phyloP scores from a whole-genome alignment of 305 asterid species.

The Fraxinus velutina region DNA sequence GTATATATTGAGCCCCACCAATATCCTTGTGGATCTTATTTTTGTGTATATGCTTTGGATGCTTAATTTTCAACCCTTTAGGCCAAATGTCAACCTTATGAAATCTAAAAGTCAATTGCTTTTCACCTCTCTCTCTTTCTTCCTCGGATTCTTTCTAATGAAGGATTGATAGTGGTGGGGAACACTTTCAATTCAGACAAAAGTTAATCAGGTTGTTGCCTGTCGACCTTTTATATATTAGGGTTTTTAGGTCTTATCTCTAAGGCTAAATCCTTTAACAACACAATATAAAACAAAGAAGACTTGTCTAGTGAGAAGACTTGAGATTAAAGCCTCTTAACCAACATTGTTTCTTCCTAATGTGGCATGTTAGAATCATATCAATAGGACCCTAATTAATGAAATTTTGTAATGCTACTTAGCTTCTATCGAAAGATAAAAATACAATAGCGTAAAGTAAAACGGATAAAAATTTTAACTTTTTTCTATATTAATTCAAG shows the following conservation, averaged over 20 bases:
- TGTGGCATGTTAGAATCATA: constrained; percentile 7
- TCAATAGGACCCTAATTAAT: background rate
- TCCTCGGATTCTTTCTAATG: constrained; percentile 28
- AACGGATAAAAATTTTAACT: background rate
- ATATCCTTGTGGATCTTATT: background rate
- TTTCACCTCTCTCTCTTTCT: constrained; percentile 16
- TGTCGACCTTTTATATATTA: background rate
- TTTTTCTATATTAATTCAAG: background rate
- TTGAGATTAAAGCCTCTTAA: constrained; percentile 17
- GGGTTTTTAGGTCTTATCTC: background rate
- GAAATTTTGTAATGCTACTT: background rate
- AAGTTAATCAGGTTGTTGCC: background rate
- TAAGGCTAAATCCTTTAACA: background rate
- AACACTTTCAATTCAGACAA: constrained; percentile 26
- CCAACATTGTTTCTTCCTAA: constrained; percentile 22
- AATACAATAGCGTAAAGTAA: background rate
- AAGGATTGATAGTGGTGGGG: constrained; percentile 32
- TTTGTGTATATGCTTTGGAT: constrained; percentile 30
- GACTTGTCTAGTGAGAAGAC: constrained; percentile 8
- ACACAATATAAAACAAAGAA: background rate
- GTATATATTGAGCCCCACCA: constrained; percentile 11
- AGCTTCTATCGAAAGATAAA: constrained; percentile 6
- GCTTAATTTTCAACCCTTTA: constrained; percentile 28
- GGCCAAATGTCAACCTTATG: constrained; percentile 37
- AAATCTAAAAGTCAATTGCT: constrained; percentile 32